Percentiles rank a stretch among this genome's conserved stretches.
phyloP scores from a whole-genome alignment of 1,284 basidiomycete species.

The Fomitopsis betulina region DNA sequence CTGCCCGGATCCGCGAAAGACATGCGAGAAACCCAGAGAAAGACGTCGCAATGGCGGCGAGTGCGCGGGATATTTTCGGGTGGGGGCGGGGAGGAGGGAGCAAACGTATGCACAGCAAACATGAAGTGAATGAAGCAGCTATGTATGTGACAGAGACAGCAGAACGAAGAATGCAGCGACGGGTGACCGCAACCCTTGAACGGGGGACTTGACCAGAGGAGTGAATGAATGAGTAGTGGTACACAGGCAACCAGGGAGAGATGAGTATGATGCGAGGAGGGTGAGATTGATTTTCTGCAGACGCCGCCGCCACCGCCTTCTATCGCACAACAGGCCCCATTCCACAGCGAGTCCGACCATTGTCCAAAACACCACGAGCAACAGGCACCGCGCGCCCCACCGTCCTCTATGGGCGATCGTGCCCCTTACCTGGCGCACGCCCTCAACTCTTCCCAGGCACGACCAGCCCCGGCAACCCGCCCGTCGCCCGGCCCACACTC shows the following conservation, averaged over 20 bases:
- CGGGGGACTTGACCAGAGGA: background rate
- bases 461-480: constrained; percentile 5
- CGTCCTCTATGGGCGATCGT: background rate
- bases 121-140: background rate
- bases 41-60: background rate
- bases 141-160: background rate
- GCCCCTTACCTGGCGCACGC: background rate
- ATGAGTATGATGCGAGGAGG: background rate
- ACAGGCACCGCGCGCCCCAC: background rate
- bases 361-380: constrained; percentile 1
- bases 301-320: background rate
- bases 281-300: background rate
- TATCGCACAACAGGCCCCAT: constrained; percentile 1
- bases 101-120: constrained; percentile 1
- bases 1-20: background rate
- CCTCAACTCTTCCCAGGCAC: constrained; percentile 1
- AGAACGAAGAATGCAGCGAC: background rate
- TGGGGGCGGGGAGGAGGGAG: background rate
- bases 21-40: background rate
- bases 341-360: background rate
- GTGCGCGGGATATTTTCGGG: background rate
- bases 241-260: background rate
- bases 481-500: constrained; percentile 17
- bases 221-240: background rate
- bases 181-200: background rate